Evolutionary conservation across 495 filamentous ascomycete genomes (phyloP), one percentile per base, ranked within the genome.

Genomic region (Neurospora sp.): DNA sequence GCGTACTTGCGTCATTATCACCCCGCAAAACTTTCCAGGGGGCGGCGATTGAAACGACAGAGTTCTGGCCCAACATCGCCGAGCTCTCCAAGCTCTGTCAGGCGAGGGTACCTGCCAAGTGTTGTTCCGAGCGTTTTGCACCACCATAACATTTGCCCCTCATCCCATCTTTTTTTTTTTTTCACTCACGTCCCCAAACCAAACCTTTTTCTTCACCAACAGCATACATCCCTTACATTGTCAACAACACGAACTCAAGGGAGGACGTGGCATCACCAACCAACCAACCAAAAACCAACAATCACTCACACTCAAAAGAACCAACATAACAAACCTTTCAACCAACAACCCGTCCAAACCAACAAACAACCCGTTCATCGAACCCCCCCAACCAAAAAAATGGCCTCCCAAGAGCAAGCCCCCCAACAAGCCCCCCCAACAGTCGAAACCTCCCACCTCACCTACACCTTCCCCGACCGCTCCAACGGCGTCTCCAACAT

Each of bases 401-500:
- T 59, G 48, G 20, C 48, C 9, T 53, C 45, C 45, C 48, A 59
- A 59, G 14, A 48, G 8, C n/a, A 8, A n/a, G 44, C 70, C 38
- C 78, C 81, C 6, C 16, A 22, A 20, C 27, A 16, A 31, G 27
- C 65, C 20, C 78, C 81, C 3, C 83, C 84, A 4, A 76, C 82
- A 3, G 77, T 99, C 81, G 76, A 86, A 70, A 91, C 95, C 74
- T 86, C 84, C 27, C 80, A 89, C 83, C 90, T 99, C 69, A 94
- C 89, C 74, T 99, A 97, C 87, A 89, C 88, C 73, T 98, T 98
- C 85, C 90, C 90, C 20, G 92, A 97, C 85, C 88, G 89, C 77
- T 88, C 89, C 20, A 85, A 85, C 9, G 96, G 94, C 70, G 86
- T 99, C 27, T 79, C 85, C 68, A 74, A 91, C 80, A 86, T 98